Evolutionary conservation across 176 grass and related monocot species (phyloP).

Genomic region (Eragrostis curvula): DNA sequence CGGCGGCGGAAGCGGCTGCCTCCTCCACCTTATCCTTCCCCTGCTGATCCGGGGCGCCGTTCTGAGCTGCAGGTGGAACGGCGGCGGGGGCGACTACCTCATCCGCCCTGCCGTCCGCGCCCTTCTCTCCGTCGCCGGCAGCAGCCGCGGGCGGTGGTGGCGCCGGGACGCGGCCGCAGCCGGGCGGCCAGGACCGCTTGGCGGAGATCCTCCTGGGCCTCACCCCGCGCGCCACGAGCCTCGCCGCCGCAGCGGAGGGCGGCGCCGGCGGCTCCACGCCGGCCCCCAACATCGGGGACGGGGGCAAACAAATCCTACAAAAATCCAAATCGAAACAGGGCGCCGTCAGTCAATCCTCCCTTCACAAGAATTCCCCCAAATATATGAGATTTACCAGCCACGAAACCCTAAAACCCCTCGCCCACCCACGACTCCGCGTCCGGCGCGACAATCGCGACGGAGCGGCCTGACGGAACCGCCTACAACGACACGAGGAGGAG

Average conservation of each 20-base stretch:
- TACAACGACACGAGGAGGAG: background rate
- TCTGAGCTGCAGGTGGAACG: background rate
- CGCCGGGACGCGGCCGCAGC: constrained; percentile 48
- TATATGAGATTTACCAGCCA: background rate
- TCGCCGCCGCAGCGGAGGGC: background rate
- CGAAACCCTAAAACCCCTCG: constrained; percentile 34
- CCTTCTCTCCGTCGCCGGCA: background rate
- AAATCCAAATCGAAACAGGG: constrained; percentile 27
- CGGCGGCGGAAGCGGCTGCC: background rate
- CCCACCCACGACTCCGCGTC: background rate
- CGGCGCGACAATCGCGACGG: background rate
- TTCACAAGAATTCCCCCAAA: background rate
- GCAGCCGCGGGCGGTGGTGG: background rate
- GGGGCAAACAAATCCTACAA: constrained; percentile 23
- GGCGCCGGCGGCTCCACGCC: constrained; percentile 37
- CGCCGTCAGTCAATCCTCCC: background rate
- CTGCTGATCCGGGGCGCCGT: background rate
- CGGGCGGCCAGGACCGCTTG: constrained; percentile 51
- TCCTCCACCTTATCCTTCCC: background rate
- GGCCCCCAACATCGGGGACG: constrained; percentile 34
- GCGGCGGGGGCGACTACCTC: background rate
- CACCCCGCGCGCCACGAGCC: background rate
- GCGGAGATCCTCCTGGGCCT: constrained; percentile 33
- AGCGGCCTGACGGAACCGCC: background rate
- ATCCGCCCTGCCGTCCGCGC: background rate